Evolutionary conservation across 208 protist species (phyloP).

Genomic region (Leishmania amazonensis): DNA sequence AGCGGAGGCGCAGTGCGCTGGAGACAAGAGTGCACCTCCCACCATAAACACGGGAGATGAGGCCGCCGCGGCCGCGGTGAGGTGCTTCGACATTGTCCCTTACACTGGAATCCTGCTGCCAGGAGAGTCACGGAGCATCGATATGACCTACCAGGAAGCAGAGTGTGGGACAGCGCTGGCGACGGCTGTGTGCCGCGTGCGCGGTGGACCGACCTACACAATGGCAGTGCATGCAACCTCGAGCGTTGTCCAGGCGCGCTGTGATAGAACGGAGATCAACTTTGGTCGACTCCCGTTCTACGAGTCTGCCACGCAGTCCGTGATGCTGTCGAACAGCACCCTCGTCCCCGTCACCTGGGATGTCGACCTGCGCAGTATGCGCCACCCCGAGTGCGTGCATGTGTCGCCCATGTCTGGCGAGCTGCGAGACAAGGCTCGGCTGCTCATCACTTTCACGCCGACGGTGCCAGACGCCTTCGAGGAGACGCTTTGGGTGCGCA

Average conservation of each 20-base stretch:
- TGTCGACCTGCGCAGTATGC: slow-evolving; percentile 59
- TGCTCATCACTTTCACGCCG: slow-evolving; percentile 81
- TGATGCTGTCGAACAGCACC: slow-evolving; percentile 91
- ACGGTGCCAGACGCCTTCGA: slow-evolving; percentile 83
- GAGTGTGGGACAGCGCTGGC: slow-evolving; percentile 19
- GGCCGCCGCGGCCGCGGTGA: slow-evolving; percentile 13
- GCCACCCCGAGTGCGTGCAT: slow-evolving; percentile 58
- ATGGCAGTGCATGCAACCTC: slow-evolving; percentile 82
- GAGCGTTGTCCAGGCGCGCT: slow-evolving; percentile 76
- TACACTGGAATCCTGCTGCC: slow-evolving; percentile 89
- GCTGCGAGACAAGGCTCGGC: slow-evolving; percentile 69
- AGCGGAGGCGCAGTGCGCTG: slow-evolving; percentile 31
- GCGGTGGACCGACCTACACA: slow-evolving; percentile 90
- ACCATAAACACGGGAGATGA: slow-evolving; percentile 17
- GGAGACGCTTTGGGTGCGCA: slow-evolving; percentile 84
- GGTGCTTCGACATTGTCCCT: slow-evolving; percentile 95
- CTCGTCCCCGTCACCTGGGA: slow-evolving; percentile 86
- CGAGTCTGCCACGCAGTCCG: slow-evolving; percentile 53
- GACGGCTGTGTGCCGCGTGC: slow-evolving; percentile 89
- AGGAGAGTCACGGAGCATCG: slow-evolving; percentile 72
- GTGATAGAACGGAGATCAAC: slow-evolving; percentile 88
- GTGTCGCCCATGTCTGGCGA: slow-evolving; percentile 75
- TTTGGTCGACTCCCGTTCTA: slow-evolving; percentile 91
- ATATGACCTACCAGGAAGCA: slow-evolving; percentile 87
- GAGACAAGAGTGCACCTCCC: slow-evolving; percentile 15